phyloP scores from a whole-genome alignment of 129 eudicot species.

The Artemisia annua region DNA sequence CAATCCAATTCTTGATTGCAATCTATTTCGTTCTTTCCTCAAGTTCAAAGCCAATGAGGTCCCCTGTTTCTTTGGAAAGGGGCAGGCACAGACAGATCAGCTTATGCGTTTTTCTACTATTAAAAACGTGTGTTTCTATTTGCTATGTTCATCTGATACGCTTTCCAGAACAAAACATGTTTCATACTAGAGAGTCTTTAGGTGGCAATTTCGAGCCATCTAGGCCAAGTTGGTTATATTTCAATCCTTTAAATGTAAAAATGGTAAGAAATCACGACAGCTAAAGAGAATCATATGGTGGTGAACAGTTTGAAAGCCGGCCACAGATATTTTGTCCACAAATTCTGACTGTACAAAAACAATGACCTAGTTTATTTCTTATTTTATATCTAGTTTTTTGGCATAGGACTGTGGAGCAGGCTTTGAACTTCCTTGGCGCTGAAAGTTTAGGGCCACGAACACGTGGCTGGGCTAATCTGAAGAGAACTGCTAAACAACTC shows the following conservation, averaged over 20 bases:
- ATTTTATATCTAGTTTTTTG: not conserved
- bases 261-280: too few species aligned
- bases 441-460: conserved; percentile 95
- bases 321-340: too few species aligned
- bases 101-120: conserved; percentile 82
- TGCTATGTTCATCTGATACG: not conserved
- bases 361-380: too few species aligned
- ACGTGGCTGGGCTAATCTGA: conserved; percentile 84
- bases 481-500: conserved; percentile 70
- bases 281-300: too few species aligned
- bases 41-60: conserved; percentile 64
- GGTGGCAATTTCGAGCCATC: too few species aligned
- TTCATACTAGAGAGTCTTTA: not conserved
- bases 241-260: too few species aligned
- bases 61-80: conserved; percentile 96
- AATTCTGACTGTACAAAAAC: too few species aligned
- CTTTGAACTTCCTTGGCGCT: conserved; percentile 76
- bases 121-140: conserved; percentile 71
- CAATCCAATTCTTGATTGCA: too few species aligned
- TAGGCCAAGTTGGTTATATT: too few species aligned
- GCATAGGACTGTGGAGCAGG: conserved; percentile 92
- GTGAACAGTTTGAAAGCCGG: too few species aligned
- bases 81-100: conserved; percentile 88
- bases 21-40: conserved; percentile 40
- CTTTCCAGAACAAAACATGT: not conserved